Base-by-base conservation (phyloP, 202 grass and related monocot genomes). In the Zizania palustris region DNA sequence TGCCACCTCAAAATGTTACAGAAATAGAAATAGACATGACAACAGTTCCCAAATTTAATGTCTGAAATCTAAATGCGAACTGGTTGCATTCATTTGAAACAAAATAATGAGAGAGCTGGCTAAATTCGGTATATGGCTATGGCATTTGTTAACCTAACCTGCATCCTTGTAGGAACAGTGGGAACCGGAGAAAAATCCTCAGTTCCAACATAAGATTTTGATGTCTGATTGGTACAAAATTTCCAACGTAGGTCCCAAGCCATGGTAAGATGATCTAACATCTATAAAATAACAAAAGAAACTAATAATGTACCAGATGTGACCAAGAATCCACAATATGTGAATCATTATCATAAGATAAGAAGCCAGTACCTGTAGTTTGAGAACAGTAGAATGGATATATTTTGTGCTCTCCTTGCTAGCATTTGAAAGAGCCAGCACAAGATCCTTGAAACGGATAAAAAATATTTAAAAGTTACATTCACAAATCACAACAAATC, bases 401-500 rank as follows among this genome's bases (percentile, higher is more conserved):
- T 86, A 89, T 84, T 89, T 91, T 19, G 88, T 97, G 86, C 90
- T 89, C 76, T 97, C 93, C 81, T 89, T 93, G 84, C 93, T 97
- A 85, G 93, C 79, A 88, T 87, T 91, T 79, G 90, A 86, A 50
- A 91, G 87, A 78, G 79, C 88, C 72, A 90, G 72, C 51, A 97
- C 81, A 80, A 97, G 75, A 87, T 93, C 88, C 93, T 97, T 79
- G 1, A 68, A 83, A 36, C 33, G 20, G 67, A 73, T 36, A 48
- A 77, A 40, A 82, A 74, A 43, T 40, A 56, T 45, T 43, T 67
- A 71, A 44, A 79, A 85, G 73, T 72, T 63, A 76, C 40, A 70
- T 43, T 65, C 13, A 48, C n/a, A 59, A 70, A 37, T 65, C 13
- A 48, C n/a, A 59, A 42, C 4, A 72, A 69, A 64, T 74, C 54